Evolutionary conservation across 768 basidiomycete genomes (phyloP), one percentile per base, ranked within the genome.

Genomic region (Pilatotrama ljubarskyi): DNA sequence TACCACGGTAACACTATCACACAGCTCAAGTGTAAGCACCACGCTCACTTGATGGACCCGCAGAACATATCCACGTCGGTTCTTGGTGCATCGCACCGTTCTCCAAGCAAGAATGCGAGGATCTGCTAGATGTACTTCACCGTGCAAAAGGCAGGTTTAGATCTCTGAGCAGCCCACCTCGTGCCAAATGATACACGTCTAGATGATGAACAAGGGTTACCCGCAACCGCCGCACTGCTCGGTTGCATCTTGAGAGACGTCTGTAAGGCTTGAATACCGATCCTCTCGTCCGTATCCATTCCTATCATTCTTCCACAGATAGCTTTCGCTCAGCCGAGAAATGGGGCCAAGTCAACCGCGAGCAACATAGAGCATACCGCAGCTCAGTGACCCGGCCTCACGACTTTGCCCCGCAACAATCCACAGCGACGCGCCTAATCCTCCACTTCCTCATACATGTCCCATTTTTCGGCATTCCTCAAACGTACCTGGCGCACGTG

Each of bases 221-320:
- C 77, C 14, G 73, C 78, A 4, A 79, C 77, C 61, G 78, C 78
- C 0, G 75, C 75, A 3, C 80, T 84, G 56, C 55, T 84, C 11
- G 73, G 79, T 3, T 84, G 81, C 80, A 66, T 85, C 26, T 73
- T 83, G 20, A 77, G 79, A 46, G 79, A 83, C 70, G 73, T 83
- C 9, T 81, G 80, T 69, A 63, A 47, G 70, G 10, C 47, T 55
- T 26, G 29, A 32, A 32, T 32, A 32, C 4, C n/a, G n/a, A n/a
- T n/a, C n/a, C n/a, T n/a, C 29, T 10, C 10, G 29, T 32, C 29
- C 10, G 5, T 32, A 10, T 15, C 17, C 46, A 5, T 32, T 15
- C 41, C 9, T 24, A 32, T 9, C 6, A 18, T 8, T 24, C 3
- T 51, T 25, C 13, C 17, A 15, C 50, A 75, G 70, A 70, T 68